Evolutionary conservation across 2,329 filamentous ascomycete genomes (phyloP).

Genomic region (Rachicladosporium sp.): DNA sequence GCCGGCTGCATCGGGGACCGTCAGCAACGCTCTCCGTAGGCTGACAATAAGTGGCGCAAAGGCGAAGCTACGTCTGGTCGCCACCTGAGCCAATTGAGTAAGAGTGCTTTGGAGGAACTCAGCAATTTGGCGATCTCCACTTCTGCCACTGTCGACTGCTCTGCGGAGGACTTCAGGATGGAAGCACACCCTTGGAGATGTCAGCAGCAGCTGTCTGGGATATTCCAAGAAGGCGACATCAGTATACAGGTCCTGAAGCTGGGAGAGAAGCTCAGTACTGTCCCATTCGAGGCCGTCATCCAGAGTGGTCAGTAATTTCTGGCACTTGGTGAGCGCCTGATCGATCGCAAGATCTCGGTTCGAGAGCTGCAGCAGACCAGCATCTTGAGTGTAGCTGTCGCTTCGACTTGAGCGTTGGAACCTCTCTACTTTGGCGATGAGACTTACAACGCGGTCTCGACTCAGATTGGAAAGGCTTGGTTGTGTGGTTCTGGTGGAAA

Average conservation of each 20-base stretch:
- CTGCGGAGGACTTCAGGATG: slow-evolving; percentile 15
- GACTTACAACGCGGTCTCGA: not conserved
- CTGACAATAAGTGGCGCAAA: slow-evolving; percentile 17
- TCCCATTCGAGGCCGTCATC: not conserved
- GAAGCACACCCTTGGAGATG: slow-evolving; percentile 26
- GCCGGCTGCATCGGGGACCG: slow-evolving; percentile 16
- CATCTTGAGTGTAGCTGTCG: not conserved
- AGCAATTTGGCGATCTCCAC: not conserved
- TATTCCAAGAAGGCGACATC: slow-evolving; percentile 38
- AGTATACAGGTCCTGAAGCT: slow-evolving; percentile 30
- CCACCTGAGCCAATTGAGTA: slow-evolving; percentile 10
- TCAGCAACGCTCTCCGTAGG: slow-evolving; percentile 13
- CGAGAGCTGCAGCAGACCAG: slow-evolving; percentile 8
- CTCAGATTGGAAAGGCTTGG: not conserved
- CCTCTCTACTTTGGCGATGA: slow-evolving; percentile 1
- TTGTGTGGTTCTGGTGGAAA: not conserved
- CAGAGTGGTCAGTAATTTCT: slow-evolving; percentile 5
- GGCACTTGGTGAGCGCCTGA: slow-evolving; percentile 13
- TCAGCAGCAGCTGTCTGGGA: slow-evolving; percentile 26
- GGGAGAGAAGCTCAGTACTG: slow-evolving; percentile 1
- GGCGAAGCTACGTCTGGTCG: slow-evolving; percentile 19
- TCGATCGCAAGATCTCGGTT: slow-evolving; percentile 16
- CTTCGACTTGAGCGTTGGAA: too few species aligned
- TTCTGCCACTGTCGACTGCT: slow-evolving; percentile 7
- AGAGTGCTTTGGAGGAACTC: slow-evolving; percentile 6